Evolutionary conservation across 495 filamentous ascomycete species (phyloP).

Genomic region (Penicillium mononematosum): DNA sequence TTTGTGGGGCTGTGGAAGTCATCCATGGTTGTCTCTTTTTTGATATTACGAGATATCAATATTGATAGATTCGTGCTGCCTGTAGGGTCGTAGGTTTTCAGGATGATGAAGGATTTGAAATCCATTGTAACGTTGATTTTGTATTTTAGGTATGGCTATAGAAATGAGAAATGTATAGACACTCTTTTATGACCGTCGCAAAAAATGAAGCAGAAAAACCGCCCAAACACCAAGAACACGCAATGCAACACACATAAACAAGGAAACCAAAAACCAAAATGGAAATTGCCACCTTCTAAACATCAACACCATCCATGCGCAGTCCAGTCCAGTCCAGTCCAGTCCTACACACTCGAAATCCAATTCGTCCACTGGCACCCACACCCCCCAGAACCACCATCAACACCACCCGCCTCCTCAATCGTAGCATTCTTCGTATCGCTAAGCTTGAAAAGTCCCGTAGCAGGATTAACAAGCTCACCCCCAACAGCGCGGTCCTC

Average conservation of each 20-base stretch:
- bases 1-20: too few species aligned
- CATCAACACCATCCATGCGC: not conserved
- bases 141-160: not conserved
- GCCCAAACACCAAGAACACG: not conserved
- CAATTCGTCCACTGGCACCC: slow-evolving; percentile 73
- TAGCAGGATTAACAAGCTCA: slow-evolving; percentile 56
- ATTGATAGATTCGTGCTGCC: not conserved
- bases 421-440: slow-evolving; percentile 18
- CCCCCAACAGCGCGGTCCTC: slow-evolving; percentile 63
- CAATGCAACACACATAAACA: not conserved
- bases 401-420: slow-evolving; percentile 54
- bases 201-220: not conserved
- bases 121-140: not conserved
- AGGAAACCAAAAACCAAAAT: not conserved
- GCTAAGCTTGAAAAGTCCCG: slow-evolving; percentile 44
- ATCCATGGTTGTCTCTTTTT: too few species aligned
- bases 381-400: slow-evolving; percentile 75
- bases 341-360: slow-evolving; percentile 17
- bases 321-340: too few species aligned
- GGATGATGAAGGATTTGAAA: not conserved
- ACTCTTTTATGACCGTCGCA: not conserved
- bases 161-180: not conserved
- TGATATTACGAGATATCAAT: not conserved
- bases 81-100: not conserved
- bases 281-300: not conserved